A percentile compares a stretch with the other conserved stretches of the same genome.
Evolutionary conservation across 2,329 filamentous ascomycete species (phyloP).

Genomic region (Blastomyces parvus): DNA sequence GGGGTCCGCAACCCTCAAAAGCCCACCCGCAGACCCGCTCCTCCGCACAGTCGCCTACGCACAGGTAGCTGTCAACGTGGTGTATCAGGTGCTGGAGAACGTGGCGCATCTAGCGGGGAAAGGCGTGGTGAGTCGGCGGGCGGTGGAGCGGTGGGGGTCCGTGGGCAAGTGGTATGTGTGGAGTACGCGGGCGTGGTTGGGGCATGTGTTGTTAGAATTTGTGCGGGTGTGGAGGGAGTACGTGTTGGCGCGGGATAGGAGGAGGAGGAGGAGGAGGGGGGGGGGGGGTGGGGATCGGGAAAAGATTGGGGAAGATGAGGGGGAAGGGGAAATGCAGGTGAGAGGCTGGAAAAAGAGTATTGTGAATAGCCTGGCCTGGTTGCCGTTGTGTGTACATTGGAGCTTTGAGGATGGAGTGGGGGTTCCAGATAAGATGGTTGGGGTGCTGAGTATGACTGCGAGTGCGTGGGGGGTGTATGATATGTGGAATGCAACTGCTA

Average conservation of each 20-base stretch:
- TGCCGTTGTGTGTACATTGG: conserved; percentile 78
- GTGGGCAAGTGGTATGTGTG: conserved; percentile 56
- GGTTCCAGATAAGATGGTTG: conserved; percentile 50
- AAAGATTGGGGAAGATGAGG: conserved; percentile 21
- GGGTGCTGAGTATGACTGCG: conserved; percentile 47
- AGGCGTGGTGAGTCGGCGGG: conserved; percentile 50
- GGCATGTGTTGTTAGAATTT: conserved; percentile 68
- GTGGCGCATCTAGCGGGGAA: conserved; percentile 65
- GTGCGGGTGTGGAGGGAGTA: conserved; percentile 43
- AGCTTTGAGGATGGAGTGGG: conserved; percentile 56
- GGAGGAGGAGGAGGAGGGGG: conserved; percentile 21
- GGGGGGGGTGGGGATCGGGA: conserved; percentile 21
- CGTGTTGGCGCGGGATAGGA: conserved; percentile 11
- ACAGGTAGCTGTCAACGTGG: conserved; percentile 58
- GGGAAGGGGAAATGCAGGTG: conserved; percentile 37
- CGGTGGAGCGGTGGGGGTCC: conserved; percentile 38
- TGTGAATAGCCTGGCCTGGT: conserved; percentile 62
- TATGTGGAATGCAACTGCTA: conserved; percentile 36
- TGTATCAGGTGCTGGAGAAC: conserved; percentile 77
- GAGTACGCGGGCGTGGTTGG: conserved; percentile 72
- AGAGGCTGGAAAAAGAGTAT: conserved; percentile 51
- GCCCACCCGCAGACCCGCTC: conserved; percentile 34
- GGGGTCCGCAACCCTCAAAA: conserved; percentile 55
- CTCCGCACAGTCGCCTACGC: conserved; percentile 51
- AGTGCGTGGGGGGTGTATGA: conserved; percentile 38